Evolutionary conservation across 495 filamentous ascomycete species (phyloP).

Genomic region (Lophiotrema nucula): DNA sequence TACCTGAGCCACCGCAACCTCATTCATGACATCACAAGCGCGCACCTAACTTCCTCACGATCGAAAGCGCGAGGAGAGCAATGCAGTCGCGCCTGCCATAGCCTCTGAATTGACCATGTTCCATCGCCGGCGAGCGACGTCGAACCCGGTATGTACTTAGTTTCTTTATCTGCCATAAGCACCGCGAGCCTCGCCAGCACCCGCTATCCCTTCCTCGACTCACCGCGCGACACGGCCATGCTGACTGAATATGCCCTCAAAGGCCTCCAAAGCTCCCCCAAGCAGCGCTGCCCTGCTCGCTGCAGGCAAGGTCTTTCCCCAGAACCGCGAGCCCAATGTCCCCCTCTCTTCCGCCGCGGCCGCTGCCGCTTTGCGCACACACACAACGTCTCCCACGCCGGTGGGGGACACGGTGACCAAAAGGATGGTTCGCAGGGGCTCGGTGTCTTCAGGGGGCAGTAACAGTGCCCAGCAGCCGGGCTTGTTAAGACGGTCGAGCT

Average conservation of each 20-base stretch:
- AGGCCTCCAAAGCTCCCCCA: slow-evolving; percentile 63
- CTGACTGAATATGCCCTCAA: no score
- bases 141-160: slow-evolving; percentile 34
- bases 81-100: slow-evolving; percentile 22
- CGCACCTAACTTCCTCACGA: no score
- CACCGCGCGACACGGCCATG: background rate
- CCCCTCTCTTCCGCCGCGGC: slow-evolving; percentile 80
- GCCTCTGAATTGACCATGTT: slow-evolving; percentile 31
- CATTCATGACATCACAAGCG: background rate
- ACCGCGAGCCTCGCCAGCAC: background rate
- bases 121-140: slow-evolving; percentile 31
- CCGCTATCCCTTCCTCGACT: background rate
- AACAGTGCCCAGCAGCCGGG: slow-evolving; percentile 44
- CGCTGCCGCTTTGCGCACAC: slow-evolving; percentile 74
- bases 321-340: slow-evolving; percentile 55
- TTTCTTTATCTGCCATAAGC: background rate
- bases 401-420: slow-evolving; percentile 84
- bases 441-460: slow-evolving; percentile 64
- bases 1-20: slow-evolving; percentile 3
- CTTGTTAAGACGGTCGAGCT: slow-evolving; percentile 65
- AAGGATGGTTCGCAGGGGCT: slow-evolving; percentile 70
- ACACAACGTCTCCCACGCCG: slow-evolving; percentile 69
- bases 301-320: slow-evolving; percentile 76
- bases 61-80: no score
- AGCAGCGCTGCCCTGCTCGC: slow-evolving; percentile 71